Conservation (phyloP, 768 basidiomycete genomes). For the Phylloporus arenicola region DNA sequence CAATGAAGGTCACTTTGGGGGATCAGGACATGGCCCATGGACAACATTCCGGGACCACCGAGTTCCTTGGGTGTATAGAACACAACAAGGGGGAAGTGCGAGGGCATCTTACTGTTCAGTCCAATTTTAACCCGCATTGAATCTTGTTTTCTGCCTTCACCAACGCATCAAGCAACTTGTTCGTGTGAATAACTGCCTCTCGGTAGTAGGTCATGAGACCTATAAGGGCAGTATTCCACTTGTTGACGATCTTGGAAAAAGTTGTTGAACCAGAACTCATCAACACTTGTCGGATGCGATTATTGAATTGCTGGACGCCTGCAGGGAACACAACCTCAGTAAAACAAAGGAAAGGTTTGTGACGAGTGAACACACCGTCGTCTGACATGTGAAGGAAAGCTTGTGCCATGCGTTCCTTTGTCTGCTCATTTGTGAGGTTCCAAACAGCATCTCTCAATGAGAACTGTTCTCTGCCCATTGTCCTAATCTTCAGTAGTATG, state of each 20-base stretch:
- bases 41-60: conserved; percentile 97
- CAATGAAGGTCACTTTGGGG: conserved; percentile 96
- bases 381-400: too few species aligned
- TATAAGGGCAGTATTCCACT: conserved; percentile 95
- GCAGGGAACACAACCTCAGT: too few species aligned
- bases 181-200: too few species aligned
- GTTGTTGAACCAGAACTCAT: conserved; percentile 99
- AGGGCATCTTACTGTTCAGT: conserved; percentile 99
- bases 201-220: conserved; percentile 98
- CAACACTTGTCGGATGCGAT: conserved; percentile 90
- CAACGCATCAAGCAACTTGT: too few species aligned
- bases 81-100: conserved; percentile 93
- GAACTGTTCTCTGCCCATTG: conserved; percentile 94
- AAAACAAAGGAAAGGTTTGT: too few species aligned
- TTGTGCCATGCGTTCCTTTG: too few species aligned
- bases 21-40: conserved; percentile 98
- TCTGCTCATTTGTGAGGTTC: too few species aligned
- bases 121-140: conserved; percentile 98
- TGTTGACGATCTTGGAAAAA: conserved; percentile 98
- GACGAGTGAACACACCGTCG: too few species aligned
- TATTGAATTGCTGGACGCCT: too few species aligned
- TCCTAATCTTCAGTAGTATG: conserved; percentile 93
- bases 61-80: conserved; percentile 98
- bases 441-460: conserved; percentile 94
- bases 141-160: too few species aligned